Evolutionary conservation across 371 early-diverging fungal genomes (phyloP), one percentile per base, ranked within the genome.

Genomic region (Mortierella sp.): DNA sequence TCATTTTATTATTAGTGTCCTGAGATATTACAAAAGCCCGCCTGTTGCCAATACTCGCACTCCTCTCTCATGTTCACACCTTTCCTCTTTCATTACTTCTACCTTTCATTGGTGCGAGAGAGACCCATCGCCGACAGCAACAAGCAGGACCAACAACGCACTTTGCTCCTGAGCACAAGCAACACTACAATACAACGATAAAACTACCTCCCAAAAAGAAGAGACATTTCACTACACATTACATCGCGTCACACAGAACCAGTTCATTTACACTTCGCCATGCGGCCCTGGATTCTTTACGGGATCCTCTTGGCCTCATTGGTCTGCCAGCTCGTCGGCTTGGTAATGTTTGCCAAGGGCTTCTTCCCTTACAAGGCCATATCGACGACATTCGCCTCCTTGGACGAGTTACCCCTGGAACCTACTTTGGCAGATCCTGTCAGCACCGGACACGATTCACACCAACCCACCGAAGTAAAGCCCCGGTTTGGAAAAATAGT

Each of bases 291-390:
- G 77, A 63, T 60, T 50, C 72, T 82, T 13, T 80, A 80, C 31
- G 60, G 79, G 72, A 74, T 77, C 50, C 74, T 85, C 24, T 60
- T 85, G 55, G 82, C 86, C 77, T 81, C 86, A 26, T 38, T 79
- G 55, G 75, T 45, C 7, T 82, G 82, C 57, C 95, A 96, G 86
- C 78, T 95, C 26, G 82, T 90, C 16, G 96, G 95, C 1, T 80
- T 96, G 34, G 89, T 88, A 26, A 81, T 93, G 48, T 96, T 96
- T 79, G 89, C 91, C 77, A 92, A 91, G 79, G 96, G 96, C 0
- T 96, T 96, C 81, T 95, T 96, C 74, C 96, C 96, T 2, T 95
- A 95, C 87, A 96, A 96, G 80, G 83, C 90, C 31, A 91, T 91
- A 80, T 88, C 95, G 9, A 88, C 94, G 0, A 92, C 94, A 10